A percentile compares a stretch with the other conserved stretches of the same genome.
These are phyloP conservation scores for Porphyridium purpureum DNA, from an alignment of 23 red algal genomes.

Conservation along the genomic window DNA sequence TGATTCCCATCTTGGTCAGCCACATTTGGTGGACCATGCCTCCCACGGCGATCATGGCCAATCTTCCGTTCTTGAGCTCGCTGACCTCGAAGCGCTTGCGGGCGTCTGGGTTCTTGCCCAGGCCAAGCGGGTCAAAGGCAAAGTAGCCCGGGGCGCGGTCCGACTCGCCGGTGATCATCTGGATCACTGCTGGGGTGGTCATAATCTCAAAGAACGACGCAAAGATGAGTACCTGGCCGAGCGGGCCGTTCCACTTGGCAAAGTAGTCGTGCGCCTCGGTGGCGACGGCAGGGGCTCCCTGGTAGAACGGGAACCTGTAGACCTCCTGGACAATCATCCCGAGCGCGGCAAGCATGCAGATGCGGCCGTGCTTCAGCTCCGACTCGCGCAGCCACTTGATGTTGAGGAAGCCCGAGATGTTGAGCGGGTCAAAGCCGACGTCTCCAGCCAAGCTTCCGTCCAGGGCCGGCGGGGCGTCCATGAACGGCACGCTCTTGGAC, in stretches of 20 bases:
- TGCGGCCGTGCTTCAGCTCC: slow-evolving; percentile 87
- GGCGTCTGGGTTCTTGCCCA: slow-evolving; percentile 21
- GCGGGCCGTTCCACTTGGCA: slow-evolving; percentile 24
- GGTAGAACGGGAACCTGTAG: slow-evolving; percentile 77
- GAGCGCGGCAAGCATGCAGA: slow-evolving; percentile 69
- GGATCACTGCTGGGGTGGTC: slow-evolving; percentile 54
- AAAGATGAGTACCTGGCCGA: slow-evolving; percentile 59
- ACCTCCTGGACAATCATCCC: slow-evolving; percentile 51
- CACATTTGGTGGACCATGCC: slow-evolving; percentile 37
- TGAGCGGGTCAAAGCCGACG: slow-evolving; percentile 83
- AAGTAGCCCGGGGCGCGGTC: slow-evolving; percentile 62
- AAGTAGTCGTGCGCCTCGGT: slow-evolving; percentile 58
- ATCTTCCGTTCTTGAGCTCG: slow-evolving; percentile 77
- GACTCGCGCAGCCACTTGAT: slow-evolving; percentile 80
- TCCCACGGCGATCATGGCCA: slow-evolving; percentile 67
- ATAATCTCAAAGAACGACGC: slow-evolving; percentile 64
- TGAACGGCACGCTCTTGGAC: slow-evolving; percentile 60
- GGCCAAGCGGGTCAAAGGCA: slow-evolving; percentile 51
- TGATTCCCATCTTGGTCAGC: slow-evolving; percentile 42
- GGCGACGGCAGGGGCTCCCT: slow-evolving; percentile 29
- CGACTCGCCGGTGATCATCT: slow-evolving; percentile 63
- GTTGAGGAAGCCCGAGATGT: slow-evolving; percentile 47
- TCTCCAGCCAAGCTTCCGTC: slow-evolving; percentile 14
- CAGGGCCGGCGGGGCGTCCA: slow-evolving; percentile 35
- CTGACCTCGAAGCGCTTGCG: slow-evolving; percentile 32